Base-by-base conservation (phyloP, 306 rosid genomes). In the Begonia peltatifolia region DNA sequence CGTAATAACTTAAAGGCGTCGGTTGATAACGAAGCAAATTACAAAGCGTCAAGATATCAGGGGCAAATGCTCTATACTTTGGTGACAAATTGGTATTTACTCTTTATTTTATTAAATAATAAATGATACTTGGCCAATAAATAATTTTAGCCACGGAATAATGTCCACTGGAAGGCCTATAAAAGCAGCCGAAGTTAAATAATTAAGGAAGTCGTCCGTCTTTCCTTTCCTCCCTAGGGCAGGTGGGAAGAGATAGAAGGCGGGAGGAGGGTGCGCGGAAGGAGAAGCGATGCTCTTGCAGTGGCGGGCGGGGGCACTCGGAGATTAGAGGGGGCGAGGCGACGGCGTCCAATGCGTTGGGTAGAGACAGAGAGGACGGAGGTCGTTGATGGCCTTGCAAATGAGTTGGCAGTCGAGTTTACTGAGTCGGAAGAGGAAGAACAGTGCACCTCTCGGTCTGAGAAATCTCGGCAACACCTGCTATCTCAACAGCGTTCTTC, bases 401-500 rank as follows among this genome's bases (percentile, higher is more conserved):
- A 92, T 92, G 99, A 81, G 79, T 72, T 92, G 93, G 99, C 94
- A 83, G 71, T 85, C 96, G 87, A 90, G 68, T 77, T 69, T 83
- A 67, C 79, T 80, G 71, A 71, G 88, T 76, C 88, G 74, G 54
- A 86, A 86, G 71, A 90, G 94, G 50, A 81, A 71, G 68, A 76
- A 58, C 55, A 82, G 84, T 60, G 85, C 81, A 46, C 99, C 99
- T 4, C 57, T 92, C 65, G 99, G 99, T 57, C 88, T 92, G 50
- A 69, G 30, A 9, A 92, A 92, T 80, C 94, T 92, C 68, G 99
- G 99, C 78, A 92, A 86, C 71, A 80, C 96, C 35, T 92, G 96
- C 67, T 92, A 92, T 69, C 88, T 92, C 88, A 92, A 92, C 77
- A 80, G 93, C 94, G 99, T 92, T 47, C 88, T 92, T 42, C 99